These are phyloP conservation scores for Ceratocystis albifundus DNA, from an alignment of 2,329 filamentous ascomycete genomes.

Conservation along the genomic window DNA sequence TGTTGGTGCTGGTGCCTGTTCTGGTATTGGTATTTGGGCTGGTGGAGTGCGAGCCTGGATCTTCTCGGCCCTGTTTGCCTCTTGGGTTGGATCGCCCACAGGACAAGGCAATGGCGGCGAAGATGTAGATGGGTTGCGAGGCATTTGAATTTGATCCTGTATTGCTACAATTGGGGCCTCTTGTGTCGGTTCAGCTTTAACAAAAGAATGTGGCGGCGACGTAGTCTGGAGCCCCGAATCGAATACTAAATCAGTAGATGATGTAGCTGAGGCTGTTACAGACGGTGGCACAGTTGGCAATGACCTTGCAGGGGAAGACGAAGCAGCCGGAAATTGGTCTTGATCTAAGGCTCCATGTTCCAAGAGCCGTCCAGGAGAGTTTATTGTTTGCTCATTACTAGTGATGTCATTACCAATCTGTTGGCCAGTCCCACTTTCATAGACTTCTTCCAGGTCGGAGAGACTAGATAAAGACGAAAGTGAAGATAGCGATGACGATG, in stretches of 20 bases:
- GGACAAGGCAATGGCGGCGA: neutral
- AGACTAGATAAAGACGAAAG: conserved; percentile 2
- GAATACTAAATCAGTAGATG: neutral
- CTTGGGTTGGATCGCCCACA: neutral
- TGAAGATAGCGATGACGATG: conserved; percentile 4
- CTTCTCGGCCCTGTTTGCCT: neutral
- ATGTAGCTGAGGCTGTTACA: neutral
- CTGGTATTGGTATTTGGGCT: neutral
- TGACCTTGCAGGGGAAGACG: neutral
- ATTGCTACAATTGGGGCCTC: too few relatives aligned
- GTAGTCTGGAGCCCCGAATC: neutral
- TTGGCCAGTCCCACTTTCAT: neutral
- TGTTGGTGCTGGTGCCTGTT: neutral
- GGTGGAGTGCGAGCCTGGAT: neutral
- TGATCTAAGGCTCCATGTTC: neutral
- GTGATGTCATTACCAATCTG: neutral
- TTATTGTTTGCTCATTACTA: neutral
- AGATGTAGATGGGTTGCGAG: neutral
- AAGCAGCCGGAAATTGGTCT: neutral
- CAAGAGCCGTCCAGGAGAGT: too few relatives aligned
- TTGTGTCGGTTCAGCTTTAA: neutral
- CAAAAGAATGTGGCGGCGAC: conserved; percentile 1
- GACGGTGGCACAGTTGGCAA: neutral
- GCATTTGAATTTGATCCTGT: neutral
- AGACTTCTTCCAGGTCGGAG: neutral